These are phyloP conservation scores for Pyrenochaeta sp. DNA, from an alignment of 2,329 filamentous ascomycete species.

Conservation along the genomic window DNA sequence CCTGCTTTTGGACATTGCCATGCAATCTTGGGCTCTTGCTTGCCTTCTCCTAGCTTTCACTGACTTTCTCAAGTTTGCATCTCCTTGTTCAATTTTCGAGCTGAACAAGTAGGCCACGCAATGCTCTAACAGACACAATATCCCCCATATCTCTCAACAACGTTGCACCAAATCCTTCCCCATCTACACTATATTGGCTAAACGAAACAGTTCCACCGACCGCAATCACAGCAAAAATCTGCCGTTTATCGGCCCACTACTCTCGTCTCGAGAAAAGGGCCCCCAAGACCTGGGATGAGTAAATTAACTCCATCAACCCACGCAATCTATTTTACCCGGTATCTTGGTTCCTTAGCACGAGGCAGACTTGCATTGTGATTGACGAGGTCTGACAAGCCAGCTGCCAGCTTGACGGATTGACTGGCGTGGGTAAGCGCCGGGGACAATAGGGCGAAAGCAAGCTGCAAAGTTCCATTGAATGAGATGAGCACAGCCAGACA, in stretches of 20 bases:
- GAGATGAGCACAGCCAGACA: constrained; percentile 2
- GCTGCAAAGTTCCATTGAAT: neutral
- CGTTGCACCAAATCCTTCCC: neutral
- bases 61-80: neutral
- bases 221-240: neutral
- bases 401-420: neutral
- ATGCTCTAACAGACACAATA: neutral
- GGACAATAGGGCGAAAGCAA: neutral
- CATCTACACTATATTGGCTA: neutral
- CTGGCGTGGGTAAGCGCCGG: constrained; percentile 12
- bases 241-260: constrained; percentile 6
- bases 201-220: neutral
- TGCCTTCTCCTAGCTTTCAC: neutral
- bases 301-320: constrained; percentile 13
- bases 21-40: neutral
- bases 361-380: constrained; percentile 22
- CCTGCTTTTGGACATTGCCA: neutral
- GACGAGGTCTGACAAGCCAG: constrained; percentile 10
- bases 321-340: constrained; percentile 14
- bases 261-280: constrained; percentile 5
- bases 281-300: constrained; percentile 10
- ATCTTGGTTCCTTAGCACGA: constrained; percentile 12
- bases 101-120: constrained; percentile 3
- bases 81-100: neutral
- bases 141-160: neutral